Percentiles rank a stretch among this genome's conserved stretches.
Conservation (phyloP, 164 flowering plant genomes). For the Saururus chinensis region DNA sequence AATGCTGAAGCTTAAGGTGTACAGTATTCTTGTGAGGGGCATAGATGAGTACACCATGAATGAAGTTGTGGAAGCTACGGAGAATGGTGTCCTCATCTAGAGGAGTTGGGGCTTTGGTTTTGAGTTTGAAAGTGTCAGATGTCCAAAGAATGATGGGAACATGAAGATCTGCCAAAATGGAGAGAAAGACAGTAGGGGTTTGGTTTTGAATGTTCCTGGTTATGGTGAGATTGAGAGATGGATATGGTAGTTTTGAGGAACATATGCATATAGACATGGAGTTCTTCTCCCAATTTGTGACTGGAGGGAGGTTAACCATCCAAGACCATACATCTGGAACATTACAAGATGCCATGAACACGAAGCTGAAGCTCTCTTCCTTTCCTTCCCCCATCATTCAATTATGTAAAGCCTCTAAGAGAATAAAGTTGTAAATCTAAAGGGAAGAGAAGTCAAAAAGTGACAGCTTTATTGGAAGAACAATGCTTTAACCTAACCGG, state of each 20-base stretch:
- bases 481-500: neutral
- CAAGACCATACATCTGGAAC: slow-evolving; percentile 57
- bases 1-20: slow-evolving; percentile 24
- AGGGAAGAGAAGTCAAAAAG: neutral
- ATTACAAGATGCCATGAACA: slow-evolving; percentile 29
- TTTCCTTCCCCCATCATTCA: neutral
- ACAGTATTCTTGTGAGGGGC: slow-evolving; percentile 25
- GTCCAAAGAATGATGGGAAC: slow-evolving; percentile 64
- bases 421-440: neutral
- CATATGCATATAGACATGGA: slow-evolving; percentile 47
- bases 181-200: slow-evolving; percentile 23
- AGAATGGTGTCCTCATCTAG: slow-evolving; percentile 24
- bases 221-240: slow-evolving; percentile 48
- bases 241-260: slow-evolving; percentile 38
- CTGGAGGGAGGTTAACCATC: slow-evolving; percentile 66
- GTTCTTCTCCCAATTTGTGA: slow-evolving; percentile 40
- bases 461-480: neutral
- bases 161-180: slow-evolving; percentile 49
- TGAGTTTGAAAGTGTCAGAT: slow-evolving; percentile 40
- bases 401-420: neutral
- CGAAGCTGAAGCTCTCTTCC: neutral
- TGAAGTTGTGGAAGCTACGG: slow-evolving; percentile 33
- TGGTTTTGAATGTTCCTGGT: slow-evolving; percentile 23
- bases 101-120: slow-evolving; percentile 12
- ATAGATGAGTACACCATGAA: slow-evolving; percentile 44